phyloP scores from a whole-genome alignment of 1,284 basidiomycete genomes.

The Taiwanofungus camphoratus region DNA sequence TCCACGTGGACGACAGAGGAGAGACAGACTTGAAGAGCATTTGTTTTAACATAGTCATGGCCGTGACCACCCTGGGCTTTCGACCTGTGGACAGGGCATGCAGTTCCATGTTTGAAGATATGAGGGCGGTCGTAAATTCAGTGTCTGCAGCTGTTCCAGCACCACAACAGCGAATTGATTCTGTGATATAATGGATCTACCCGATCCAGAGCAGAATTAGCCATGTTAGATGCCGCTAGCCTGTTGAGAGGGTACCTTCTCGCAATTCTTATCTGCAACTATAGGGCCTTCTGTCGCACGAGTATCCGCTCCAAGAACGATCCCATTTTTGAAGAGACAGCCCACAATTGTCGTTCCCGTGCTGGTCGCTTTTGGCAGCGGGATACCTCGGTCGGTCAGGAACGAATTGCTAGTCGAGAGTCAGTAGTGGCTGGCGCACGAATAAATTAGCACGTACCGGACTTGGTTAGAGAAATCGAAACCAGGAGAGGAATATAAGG shows the following conservation, averaged over 20 bases:
- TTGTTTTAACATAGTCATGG: constrained; percentile 98
- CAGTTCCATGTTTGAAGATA: constrained; percentile 90
- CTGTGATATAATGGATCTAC: constrained; percentile 95
- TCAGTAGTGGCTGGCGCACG: background rate
- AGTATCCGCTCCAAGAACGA: constrained; percentile 96
- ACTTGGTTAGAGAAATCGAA: constrained; percentile 34
- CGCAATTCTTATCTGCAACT: constrained; percentile 99
- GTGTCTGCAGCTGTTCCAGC: constrained; percentile 98
- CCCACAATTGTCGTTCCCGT: constrained; percentile 99
- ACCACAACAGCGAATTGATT: constrained; percentile 95
- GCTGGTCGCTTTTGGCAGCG: constrained; percentile 80
- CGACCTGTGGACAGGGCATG: constrained; percentile 83
- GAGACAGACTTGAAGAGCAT: constrained; percentile 66
- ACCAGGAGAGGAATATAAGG: constrained; percentile 25
- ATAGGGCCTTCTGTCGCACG: constrained; percentile 93
- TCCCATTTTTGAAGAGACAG: constrained; percentile 88
- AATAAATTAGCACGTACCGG: constrained; percentile 25
- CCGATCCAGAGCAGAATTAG: background rate
- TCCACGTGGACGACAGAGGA: constrained; percentile 10
- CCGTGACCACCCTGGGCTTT: constrained; percentile 88
- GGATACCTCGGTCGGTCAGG: constrained; percentile 63
- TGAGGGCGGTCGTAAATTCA: constrained; percentile 91
- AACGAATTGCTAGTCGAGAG: constrained; percentile 65
- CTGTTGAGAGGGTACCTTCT: constrained; percentile 75
- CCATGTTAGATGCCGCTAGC: background rate